Conservation (phyloP, 2,329 filamentous ascomycete species). For the Sporothrix brunneoviolacea region DNA sequence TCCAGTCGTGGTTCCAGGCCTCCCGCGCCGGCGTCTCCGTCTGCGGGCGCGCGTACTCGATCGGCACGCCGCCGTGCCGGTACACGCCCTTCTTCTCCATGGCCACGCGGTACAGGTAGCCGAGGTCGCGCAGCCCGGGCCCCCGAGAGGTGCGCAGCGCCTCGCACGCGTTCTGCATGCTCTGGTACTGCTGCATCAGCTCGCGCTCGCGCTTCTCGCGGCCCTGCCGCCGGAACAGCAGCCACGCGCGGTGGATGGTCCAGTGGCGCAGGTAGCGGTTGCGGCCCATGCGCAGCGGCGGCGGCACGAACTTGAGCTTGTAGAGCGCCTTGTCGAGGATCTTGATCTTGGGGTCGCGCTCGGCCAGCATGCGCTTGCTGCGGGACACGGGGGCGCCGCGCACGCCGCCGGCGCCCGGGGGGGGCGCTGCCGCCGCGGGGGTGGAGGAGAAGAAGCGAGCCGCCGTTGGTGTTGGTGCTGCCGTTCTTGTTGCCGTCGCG, state of each 20-base stretch:
- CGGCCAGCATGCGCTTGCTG: constrained; percentile 14
- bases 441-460: too few species aligned
- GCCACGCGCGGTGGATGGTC: constrained; percentile 97
- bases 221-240: constrained; percentile 66
- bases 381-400: not conserved
- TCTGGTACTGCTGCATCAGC: constrained; percentile 71
- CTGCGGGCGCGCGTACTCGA: constrained; percentile 83
- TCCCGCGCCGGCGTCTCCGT: constrained; percentile 72
- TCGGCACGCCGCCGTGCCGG: constrained; percentile 65
- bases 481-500: too few species aligned
- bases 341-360: constrained; percentile 28
- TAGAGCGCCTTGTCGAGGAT: constrained; percentile 28
- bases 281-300: constrained; percentile 80
- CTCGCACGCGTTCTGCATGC: constrained; percentile 81
- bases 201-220: constrained; percentile 59
- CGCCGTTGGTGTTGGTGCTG: too few species aligned
- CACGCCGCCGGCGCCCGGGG: not conserved
- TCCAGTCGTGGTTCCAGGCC: constrained; percentile 95
- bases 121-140: constrained; percentile 52
- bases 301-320: constrained; percentile 32
- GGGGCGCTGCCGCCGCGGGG: not conserved
- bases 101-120: constrained; percentile 75
- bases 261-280: constrained; percentile 87
- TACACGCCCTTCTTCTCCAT: constrained; percentile 89
- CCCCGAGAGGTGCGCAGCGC: constrained; percentile 60